A percentile compares a stretch with the other conserved stretches of the same genome.
Evolutionary conservation across 1,284 basidiomycete species (phyloP).

Genomic region (Austropuccinia psidii): DNA sequence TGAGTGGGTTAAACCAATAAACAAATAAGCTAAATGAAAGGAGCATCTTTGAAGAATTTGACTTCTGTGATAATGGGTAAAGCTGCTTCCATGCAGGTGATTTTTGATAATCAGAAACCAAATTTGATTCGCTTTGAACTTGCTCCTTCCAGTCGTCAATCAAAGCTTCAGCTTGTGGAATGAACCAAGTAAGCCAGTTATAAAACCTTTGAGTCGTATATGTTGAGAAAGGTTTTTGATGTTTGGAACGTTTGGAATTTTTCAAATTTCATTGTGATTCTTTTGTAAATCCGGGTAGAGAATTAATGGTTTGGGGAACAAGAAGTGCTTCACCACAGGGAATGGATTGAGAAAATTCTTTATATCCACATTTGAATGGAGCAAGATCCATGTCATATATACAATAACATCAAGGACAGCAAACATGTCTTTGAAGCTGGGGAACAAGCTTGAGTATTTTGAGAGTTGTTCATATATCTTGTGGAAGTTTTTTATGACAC

Average conservation of each 20-base stretch:
- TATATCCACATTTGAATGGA: not conserved
- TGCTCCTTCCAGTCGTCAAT: constrained; percentile 26
- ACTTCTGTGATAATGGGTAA: too few species aligned
- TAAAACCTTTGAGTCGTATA: not conserved
- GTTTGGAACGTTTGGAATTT: too few species aligned
- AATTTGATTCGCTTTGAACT: too few species aligned
- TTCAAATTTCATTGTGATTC: not conserved
- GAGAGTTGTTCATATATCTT: not conserved
- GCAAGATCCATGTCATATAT: not conserved
- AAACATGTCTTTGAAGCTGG: not conserved
- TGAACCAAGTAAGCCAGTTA: constrained; percentile 4
- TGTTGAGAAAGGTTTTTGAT: too few species aligned
- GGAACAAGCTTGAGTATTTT: not conserved
- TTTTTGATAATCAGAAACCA: not conserved
- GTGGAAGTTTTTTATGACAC: too few species aligned
- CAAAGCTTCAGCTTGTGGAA: not conserved
- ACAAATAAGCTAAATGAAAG: not conserved
- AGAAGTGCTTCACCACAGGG: not conserved
- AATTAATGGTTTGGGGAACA: not conserved
- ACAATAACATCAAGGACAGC: not conserved
- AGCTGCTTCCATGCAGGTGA: not conserved
- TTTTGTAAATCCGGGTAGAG: not conserved
- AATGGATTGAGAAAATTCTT: not conserved
- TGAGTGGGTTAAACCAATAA: constrained; percentile 5
- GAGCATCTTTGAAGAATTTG: too few species aligned